Evolutionary conservation across 2,329 filamentous ascomycete species (phyloP).

Genomic region (Diaporthe sp.): DNA sequence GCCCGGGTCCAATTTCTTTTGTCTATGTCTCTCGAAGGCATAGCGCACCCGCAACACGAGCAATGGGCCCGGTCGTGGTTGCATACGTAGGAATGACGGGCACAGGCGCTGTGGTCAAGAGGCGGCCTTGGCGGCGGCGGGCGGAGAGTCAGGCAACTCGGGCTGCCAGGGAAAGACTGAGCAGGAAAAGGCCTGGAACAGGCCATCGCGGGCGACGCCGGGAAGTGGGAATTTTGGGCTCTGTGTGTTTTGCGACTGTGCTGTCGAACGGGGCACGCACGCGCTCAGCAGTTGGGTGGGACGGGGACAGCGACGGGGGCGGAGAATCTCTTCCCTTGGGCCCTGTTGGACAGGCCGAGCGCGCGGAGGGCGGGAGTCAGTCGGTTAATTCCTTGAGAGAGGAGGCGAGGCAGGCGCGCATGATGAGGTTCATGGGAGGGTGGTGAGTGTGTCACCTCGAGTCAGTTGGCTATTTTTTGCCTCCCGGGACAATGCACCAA

Average conservation of each 20-base stretch:
- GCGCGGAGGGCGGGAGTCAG: conserved; percentile 14
- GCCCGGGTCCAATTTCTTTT: neutral
- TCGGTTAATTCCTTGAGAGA: neutral
- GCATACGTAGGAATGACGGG: neutral
- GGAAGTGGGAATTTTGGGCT: conserved; percentile 9
- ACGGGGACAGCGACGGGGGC: conserved; percentile 16
- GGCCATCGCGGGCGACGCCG: conserved; percentile 1
- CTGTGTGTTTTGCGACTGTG: conserved; percentile 5
- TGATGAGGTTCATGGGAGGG: conserved; percentile 8
- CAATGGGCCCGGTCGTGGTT: neutral
- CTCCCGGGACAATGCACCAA: conserved; percentile 13
- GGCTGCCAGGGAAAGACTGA: neutral
- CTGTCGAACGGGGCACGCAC: neutral
- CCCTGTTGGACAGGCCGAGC: conserved; percentile 8
- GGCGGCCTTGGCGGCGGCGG: conserved; percentile 11
- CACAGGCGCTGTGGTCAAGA: neutral
- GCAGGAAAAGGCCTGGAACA: neutral
- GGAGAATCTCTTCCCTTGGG: neutral
- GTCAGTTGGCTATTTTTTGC: conserved; percentile 29
- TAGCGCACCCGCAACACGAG: conserved; percentile 15
- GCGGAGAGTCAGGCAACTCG: conserved; percentile 16
- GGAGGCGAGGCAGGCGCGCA: conserved; percentile 19
- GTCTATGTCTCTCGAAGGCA: neutral
- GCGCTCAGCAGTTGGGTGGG: neutral
- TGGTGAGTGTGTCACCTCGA: conserved; percentile 19